Evolutionary conservation across 306 rosid species (phyloP).

Genomic region (Betula pendula): DNA sequence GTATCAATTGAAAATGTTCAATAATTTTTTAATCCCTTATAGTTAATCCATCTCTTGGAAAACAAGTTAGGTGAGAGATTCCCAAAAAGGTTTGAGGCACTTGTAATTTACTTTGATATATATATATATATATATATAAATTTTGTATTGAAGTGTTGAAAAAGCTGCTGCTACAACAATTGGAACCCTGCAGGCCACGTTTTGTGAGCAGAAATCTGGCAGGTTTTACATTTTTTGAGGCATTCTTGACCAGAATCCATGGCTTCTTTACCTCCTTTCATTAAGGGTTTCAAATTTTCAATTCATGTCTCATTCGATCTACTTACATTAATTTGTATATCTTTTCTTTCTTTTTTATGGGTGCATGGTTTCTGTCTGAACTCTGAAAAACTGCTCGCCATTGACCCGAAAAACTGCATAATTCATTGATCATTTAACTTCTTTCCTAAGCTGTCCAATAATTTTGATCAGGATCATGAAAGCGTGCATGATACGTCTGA

Average conservation of each 20-base stretch:
- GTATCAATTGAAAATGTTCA: too few species aligned
- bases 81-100: too few species aligned
- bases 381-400: too few species aligned
- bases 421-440: not conserved
- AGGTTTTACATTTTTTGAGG: not conserved
- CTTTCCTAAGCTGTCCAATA: not conserved
- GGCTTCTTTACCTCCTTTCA: not conserved
- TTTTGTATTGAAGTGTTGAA: not conserved
- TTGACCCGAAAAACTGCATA: not conserved
- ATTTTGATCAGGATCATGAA: not conserved
- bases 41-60: not conserved
- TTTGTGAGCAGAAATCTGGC: not conserved
- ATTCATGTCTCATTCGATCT: not conserved
- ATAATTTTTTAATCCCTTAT: too few species aligned
- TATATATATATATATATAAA: too few species aligned
- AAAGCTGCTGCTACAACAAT: not conserved
- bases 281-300: not conserved
- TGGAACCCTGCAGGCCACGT: not conserved
- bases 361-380: too few species aligned
- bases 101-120: too few species aligned
- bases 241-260: not conserved
- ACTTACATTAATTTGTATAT: rapidly evolving
- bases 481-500: not conserved
- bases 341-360: not conserved
- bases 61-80: not conserved